Percentiles rank a stretch among this genome's conserved stretches.
Evolutionary conservation across 139 green algal genomes (phyloP).

Genomic region (Pleodorina starrii): DNA sequence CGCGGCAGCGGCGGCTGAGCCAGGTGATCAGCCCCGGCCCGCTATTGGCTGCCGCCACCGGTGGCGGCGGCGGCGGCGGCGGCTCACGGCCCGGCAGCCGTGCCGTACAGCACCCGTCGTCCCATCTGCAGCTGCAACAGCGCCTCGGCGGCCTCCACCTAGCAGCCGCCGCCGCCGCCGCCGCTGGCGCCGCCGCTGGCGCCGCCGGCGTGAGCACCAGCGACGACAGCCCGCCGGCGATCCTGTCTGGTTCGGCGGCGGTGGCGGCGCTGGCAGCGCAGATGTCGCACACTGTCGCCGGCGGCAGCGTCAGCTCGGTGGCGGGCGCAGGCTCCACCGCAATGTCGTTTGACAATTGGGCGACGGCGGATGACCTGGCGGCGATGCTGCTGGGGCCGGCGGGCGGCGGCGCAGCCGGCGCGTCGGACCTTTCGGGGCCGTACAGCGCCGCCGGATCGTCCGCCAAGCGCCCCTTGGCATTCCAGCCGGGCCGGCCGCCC

Average conservation of each 20-base stretch:
- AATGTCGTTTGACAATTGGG: conserved; percentile 52
- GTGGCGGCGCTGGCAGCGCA: not conserved
- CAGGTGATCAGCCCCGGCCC: not conserved
- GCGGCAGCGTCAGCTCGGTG: conserved; percentile 10
- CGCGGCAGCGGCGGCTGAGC: conserved; percentile 21
- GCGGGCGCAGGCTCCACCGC: not conserved
- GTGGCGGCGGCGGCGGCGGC: no score
- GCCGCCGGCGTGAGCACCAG: not conserved
- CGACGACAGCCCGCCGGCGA: not conserved
- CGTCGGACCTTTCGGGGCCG: not conserved
- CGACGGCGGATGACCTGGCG: conserved; percentile 15
- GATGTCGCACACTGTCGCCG: not conserved
- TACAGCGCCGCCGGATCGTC: not conserved
- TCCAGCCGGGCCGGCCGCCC: not conserved
- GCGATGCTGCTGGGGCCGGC: conserved; percentile 20
- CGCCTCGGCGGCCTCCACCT: not conserved
- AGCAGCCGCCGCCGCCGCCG: not conserved
- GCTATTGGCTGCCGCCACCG: no score
- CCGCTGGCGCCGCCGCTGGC: not conserved
- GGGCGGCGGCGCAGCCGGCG: not conserved
- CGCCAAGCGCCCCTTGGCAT: not conserved
- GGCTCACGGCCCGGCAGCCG: not conserved
- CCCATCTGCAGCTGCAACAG: not conserved
- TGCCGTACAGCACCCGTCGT: not conserved
- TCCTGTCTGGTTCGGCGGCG: not conserved